Conservation (phyloP, 2,329 filamentous ascomycete genomes). For the Lasiodiplodia theobromae region DNA sequence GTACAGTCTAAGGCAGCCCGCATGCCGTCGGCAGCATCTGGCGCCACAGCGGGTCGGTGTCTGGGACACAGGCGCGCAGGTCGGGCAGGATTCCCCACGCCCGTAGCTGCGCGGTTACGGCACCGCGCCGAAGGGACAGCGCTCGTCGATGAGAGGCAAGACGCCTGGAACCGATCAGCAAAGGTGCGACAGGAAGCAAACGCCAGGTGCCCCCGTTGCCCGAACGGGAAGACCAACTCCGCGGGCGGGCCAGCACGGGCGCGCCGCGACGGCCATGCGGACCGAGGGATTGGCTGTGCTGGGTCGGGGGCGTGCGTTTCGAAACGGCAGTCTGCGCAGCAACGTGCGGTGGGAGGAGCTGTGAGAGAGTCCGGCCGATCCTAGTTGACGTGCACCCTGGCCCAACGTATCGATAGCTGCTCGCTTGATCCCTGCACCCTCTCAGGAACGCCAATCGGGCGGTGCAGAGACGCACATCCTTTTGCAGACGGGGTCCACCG, state of each 20-base stretch:
- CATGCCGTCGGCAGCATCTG: slow-evolving; percentile 13
- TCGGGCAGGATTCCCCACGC: slow-evolving; percentile 17
- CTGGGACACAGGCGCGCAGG: background rate
- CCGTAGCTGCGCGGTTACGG: slow-evolving; percentile 11
- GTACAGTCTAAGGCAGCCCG: slow-evolving; percentile 6
- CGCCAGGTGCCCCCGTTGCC: background rate
- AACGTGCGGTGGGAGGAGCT: slow-evolving; percentile 1
- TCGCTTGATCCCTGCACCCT: background rate
- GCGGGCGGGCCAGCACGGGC: slow-evolving; percentile 1
- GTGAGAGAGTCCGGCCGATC: background rate
- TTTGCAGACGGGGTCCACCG: background rate
- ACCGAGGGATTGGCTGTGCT: slow-evolving; percentile 12
- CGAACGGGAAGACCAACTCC: background rate
- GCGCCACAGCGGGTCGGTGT: slow-evolving; percentile 8
- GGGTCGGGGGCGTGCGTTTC: slow-evolving; percentile 10
- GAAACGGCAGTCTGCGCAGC: slow-evolving; percentile 9
- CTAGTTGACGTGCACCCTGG: background rate
- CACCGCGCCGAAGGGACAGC: slow-evolving; percentile 3
- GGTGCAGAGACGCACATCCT: background rate
- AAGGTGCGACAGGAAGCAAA: slow-evolving; percentile 12
- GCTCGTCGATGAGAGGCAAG: slow-evolving; percentile 12
- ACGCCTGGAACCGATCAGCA: slow-evolving; percentile 8
- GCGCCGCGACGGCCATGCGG: background rate
- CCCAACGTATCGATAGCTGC: background rate
- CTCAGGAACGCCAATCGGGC: slow-evolving; percentile 6